These are phyloP conservation scores for Apophysomyces ossiformis DNA, from an alignment of 371 early-diverging fungal species.

Conservation along the genomic window DNA sequence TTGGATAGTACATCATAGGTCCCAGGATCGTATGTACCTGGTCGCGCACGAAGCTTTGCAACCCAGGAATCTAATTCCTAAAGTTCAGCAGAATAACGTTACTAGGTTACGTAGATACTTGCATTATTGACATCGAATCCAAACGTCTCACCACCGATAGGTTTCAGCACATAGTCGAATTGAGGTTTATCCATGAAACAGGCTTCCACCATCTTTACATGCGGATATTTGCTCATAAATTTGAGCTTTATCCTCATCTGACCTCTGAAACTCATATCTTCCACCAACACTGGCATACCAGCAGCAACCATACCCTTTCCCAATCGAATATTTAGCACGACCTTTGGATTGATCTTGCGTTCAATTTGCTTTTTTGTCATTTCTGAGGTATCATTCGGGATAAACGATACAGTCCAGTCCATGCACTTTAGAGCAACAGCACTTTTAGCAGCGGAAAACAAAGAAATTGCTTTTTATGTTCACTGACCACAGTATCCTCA, in stretches of 20 bases:
- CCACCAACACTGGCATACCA: slow-evolving; percentile 91
- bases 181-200: slow-evolving; percentile 88
- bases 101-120: slow-evolving; percentile 20
- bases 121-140: slow-evolving; percentile 83
- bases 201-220: slow-evolving; percentile 88
- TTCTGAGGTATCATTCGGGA: slow-evolving; percentile 78
- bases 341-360: slow-evolving; percentile 85
- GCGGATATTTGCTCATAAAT: slow-evolving; percentile 87
- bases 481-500: slow-evolving; percentile 78
- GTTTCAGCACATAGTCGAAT: slow-evolving; percentile 95
- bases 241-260: slow-evolving; percentile 81
- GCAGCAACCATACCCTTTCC: slow-evolving; percentile 92
- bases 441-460: background rate
- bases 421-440: slow-evolving; percentile 60
- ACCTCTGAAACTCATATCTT: slow-evolving; percentile 93
- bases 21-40: slow-evolving; percentile 75
- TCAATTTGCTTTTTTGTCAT: slow-evolving; percentile 68
- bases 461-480: slow-evolving; percentile 14
- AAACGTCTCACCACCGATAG: slow-evolving; percentile 87
- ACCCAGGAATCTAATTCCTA: slow-evolving; percentile 74
- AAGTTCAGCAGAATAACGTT: background rate
- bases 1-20: slow-evolving; percentile 88
- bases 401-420: slow-evolving; percentile 92
- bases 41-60: slow-evolving; percentile 81
- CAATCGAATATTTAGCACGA: slow-evolving; percentile 87